Conservation (phyloP, 805 yeast genomes). For the Grigorovia transvaalensis region DNA sequence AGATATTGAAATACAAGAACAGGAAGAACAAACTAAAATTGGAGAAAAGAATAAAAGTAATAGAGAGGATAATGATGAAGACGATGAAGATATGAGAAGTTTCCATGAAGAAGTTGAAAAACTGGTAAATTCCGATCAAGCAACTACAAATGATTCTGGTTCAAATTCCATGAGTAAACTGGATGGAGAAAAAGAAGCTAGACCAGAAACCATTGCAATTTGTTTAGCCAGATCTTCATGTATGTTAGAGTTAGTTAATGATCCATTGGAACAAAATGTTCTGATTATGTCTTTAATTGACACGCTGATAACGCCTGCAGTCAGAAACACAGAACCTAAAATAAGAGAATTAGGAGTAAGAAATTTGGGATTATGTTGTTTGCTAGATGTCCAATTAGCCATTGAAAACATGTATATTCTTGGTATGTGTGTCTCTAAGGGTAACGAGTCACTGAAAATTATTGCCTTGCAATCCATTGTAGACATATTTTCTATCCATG, state of each 20-base stretch:
- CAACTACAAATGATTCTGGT: neutral
- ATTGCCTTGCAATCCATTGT: slow-evolving; percentile 61
- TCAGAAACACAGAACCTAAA: slow-evolving; percentile 44
- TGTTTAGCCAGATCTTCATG: slow-evolving; percentile 61
- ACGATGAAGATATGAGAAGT: slow-evolving; percentile 33
- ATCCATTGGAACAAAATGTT: slow-evolving; percentile 53
- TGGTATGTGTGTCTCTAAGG: slow-evolving; percentile 60
- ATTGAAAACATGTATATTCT: slow-evolving; percentile 52
- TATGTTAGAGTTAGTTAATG: slow-evolving; percentile 56
- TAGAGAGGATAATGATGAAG: slow-evolving; percentile 14
- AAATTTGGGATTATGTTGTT: slow-evolving; percentile 71
- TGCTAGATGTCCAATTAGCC: slow-evolving; percentile 59
- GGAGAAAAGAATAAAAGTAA: slow-evolving; percentile 8
- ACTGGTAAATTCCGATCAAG: slow-evolving; percentile 21
- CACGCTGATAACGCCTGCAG: slow-evolving; percentile 70
- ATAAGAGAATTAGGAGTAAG: slow-evolving; percentile 57
- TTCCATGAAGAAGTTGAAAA: slow-evolving; percentile 39
- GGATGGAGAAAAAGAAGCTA: slow-evolving; percentile 27
- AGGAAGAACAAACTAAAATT: slow-evolving; percentile 13
- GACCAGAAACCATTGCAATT: slow-evolving; percentile 40
- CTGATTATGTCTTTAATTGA: slow-evolving; percentile 61
- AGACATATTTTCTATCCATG: slow-evolving; percentile 72
- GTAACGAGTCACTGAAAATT: slow-evolving; percentile 50
- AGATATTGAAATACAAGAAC: slow-evolving; percentile 33
- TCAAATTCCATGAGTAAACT: slow-evolving; percentile 10